These are phyloP conservation scores for Wickerhamomyces alni DNA, from an alignment of 805 yeast genomes.

Conservation along the genomic window DNA sequence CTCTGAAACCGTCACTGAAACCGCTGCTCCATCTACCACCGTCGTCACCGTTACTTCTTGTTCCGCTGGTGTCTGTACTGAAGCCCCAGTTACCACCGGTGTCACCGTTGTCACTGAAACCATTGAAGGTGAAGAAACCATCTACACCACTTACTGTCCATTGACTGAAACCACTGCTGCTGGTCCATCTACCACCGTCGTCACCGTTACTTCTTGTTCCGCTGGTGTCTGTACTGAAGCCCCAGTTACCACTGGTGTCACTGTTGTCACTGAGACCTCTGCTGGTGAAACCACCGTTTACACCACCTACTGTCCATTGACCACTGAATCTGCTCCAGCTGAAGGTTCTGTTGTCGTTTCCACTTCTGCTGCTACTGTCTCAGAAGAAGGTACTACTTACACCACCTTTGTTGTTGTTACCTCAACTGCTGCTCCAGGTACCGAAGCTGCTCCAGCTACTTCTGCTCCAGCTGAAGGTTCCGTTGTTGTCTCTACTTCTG, in stretches of 20 bases:
- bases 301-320: conserved; percentile 22
- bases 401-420: conserved; percentile 7
- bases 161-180: conserved; percentile 1
- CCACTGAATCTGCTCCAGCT: conserved; percentile 9
- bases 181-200: conserved; percentile 1
- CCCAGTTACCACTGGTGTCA: conserved; percentile 7
- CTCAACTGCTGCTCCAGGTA: conserved; percentile 3
- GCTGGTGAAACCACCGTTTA: no score
- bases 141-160: conserved; percentile 17
- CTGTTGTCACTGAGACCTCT: conserved; percentile 10
- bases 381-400: conserved; percentile 2
- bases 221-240: conserved; percentile 5
- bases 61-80: conserved; percentile 10
- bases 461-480: conserved; percentile 6
- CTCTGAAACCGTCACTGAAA: conserved; percentile 4
- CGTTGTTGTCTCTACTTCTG: conserved; percentile 5
- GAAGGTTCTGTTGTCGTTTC: conserved; percentile 7
- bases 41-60: conserved; percentile 10
- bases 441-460: conserved; percentile 5
- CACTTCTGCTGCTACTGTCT: background rate
- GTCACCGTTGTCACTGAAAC: conserved; percentile 22
- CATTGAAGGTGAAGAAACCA: conserved; percentile 5
- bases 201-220: conserved; percentile 4
- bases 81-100: conserved; percentile 6
- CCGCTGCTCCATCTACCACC: conserved; percentile 15